A percentile compares a stretch with the other conserved stretches of the same genome.
Conservation (phyloP, 163 green algal genomes). For the Trebouxia gelatinosa region DNA sequence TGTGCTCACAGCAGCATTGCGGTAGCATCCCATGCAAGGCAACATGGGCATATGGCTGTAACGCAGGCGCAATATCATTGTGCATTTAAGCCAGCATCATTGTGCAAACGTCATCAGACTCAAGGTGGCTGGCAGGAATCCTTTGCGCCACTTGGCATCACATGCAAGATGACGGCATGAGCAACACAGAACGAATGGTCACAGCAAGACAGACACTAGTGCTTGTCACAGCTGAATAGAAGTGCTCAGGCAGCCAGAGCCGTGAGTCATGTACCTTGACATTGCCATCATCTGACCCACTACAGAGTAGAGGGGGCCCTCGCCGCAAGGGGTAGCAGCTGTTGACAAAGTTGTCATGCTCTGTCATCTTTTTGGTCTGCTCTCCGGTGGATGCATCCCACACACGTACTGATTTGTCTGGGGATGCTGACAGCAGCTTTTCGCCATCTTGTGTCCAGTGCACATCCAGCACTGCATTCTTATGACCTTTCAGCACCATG, state of each 20-base stretch:
- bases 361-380: slow-evolving; percentile 87
- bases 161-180: too few relatives aligned
- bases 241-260: background rate
- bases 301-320: slow-evolving; percentile 81
- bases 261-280: slow-evolving; percentile 60
- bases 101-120: too few relatives aligned
- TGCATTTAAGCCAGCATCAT: too few relatives aligned
- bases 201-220: too few relatives aligned
- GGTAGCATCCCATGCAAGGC: too few relatives aligned
- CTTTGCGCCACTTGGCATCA: slow-evolving; percentile 20
- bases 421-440: slow-evolving; percentile 72
- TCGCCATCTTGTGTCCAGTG: slow-evolving; percentile 89
- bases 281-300: slow-evolving; percentile 82
- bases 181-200: too few relatives aligned
- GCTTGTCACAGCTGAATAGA: too few relatives aligned
- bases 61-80: too few relatives aligned
- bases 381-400: slow-evolving; percentile 73
- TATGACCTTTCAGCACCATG: slow-evolving; percentile 88
- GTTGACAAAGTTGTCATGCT: slow-evolving; percentile 94
- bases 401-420: slow-evolving; percentile 83
- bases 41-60: too few relatives aligned
- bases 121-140: background rate
- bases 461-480: slow-evolving; percentile 91
- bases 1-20: too few relatives aligned
- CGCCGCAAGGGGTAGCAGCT: slow-evolving; percentile 70